Evolutionary conservation across 2,329 filamentous ascomycete genomes (phyloP).

Genomic region (Hypoxylon sp.): DNA sequence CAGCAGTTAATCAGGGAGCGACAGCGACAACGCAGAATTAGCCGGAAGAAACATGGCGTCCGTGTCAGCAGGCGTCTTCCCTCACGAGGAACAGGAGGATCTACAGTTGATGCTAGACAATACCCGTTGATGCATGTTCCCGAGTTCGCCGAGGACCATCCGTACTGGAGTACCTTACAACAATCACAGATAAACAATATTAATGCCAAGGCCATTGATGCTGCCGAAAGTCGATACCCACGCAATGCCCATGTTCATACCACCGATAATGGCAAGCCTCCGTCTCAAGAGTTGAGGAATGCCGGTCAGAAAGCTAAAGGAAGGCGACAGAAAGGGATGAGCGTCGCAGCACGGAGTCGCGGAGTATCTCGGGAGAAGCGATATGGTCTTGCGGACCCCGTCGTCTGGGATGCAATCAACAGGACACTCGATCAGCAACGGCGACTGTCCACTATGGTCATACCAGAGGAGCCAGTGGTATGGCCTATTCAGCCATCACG

Average conservation of each 20-base stretch:
- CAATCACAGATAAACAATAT: constrained; percentile 36
- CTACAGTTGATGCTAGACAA: constrained; percentile 33
- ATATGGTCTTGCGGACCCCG: constrained; percentile 53
- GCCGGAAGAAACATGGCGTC: constrained; percentile 51
- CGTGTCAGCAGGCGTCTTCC: constrained; percentile 53
- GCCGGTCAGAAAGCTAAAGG: constrained; percentile 9
- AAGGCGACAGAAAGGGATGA: constrained; percentile 30
- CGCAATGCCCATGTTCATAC: background rate
- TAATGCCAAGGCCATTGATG: background rate
- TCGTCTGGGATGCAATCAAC: constrained; percentile 60
- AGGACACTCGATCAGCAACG: constrained; percentile 61
- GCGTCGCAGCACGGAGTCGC: constrained; percentile 23
- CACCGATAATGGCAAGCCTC: background rate
- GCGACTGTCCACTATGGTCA: constrained; percentile 55
- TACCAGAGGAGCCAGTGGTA: constrained; percentile 35
- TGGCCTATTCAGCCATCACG: constrained; percentile 25
- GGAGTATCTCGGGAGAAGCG: constrained; percentile 47
- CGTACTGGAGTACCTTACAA: constrained; percentile 48
- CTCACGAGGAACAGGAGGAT: constrained; percentile 37
- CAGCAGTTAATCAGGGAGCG: constrained; percentile 51
- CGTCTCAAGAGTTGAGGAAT: constrained; percentile 3
- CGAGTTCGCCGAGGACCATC: constrained; percentile 41
- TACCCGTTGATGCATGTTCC: constrained; percentile 47
- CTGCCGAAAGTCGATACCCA: constrained; percentile 1
- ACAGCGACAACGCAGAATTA: constrained; percentile 54